Conservation (phyloP, 2,329 filamentous ascomycete genomes). For the Pestalotiopsis sp. region DNA sequence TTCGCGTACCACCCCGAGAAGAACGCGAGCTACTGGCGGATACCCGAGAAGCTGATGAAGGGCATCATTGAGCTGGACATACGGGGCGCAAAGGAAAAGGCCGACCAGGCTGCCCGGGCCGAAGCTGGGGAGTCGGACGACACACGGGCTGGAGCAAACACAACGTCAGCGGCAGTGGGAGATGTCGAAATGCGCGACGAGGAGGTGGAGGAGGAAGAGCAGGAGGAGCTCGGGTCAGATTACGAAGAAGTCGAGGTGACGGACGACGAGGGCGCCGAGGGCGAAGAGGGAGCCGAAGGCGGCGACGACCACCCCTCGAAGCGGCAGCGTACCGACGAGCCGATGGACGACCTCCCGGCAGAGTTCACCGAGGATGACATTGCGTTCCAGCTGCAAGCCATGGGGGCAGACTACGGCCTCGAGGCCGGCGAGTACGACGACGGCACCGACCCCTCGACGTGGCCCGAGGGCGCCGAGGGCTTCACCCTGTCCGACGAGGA, state of each 20-base stretch:
- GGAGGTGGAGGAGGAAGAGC: slow-evolving; percentile 39
- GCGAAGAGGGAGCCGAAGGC: slow-evolving; percentile 47
- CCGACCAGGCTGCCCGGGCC: slow-evolving; percentile 18
- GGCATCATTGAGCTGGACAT: slow-evolving; percentile 76
- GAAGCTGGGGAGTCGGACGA: neutral
- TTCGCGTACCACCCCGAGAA: slow-evolving; percentile 90
- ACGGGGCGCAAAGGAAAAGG: slow-evolving; percentile 66
- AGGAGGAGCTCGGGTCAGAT: slow-evolving; percentile 65
- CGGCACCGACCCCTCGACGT: slow-evolving; percentile 55
- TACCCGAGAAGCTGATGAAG: slow-evolving; percentile 83
- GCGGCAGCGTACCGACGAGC: slow-evolving; percentile 49
- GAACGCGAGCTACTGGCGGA: slow-evolving; percentile 92
- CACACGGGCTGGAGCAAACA: neutral
- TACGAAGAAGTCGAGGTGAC: slow-evolving; percentile 79
- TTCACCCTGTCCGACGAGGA: slow-evolving; percentile 75
- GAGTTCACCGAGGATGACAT: slow-evolving; percentile 97
- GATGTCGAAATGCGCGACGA: slow-evolving; percentile 29
- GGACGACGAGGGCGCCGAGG: slow-evolving; percentile 52
- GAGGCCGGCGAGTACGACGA: slow-evolving; percentile 78
- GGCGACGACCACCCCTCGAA: slow-evolving; percentile 52
- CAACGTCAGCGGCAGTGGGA: slow-evolving; percentile 20
- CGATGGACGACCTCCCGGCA: slow-evolving; percentile 47
- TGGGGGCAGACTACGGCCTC: slow-evolving; percentile 83
- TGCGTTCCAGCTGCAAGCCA: slow-evolving; percentile 85
- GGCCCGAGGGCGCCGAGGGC: slow-evolving; percentile 74